Percentiles rank a stretch among this genome's conserved stretches.
Conservation (phyloP, 371 early-diverging fungal genomes). For the Massospora cicadina region DNA sequence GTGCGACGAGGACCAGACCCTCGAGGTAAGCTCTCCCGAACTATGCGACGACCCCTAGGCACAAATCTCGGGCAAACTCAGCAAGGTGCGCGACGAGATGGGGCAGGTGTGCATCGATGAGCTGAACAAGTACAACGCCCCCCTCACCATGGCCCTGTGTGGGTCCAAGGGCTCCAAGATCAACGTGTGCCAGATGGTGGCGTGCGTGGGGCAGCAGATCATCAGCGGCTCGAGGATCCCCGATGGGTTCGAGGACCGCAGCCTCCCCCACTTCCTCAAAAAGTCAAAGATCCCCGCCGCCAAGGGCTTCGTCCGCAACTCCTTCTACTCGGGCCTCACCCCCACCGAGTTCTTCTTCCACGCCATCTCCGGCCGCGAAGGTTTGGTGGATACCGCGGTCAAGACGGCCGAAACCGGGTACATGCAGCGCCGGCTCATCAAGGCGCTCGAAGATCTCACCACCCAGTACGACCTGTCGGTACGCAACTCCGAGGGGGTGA, state of each 20-base stretch:
- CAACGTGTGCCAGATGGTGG: conserved; percentile 99
- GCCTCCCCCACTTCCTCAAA: conserved; percentile 92
- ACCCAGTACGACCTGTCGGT: conserved; percentile 94
- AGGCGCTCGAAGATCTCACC: conserved; percentile 93
- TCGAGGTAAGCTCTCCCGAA: conserved; percentile 37
- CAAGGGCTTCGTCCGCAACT: conserved; percentile 96
- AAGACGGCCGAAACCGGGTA: conserved; percentile 99
- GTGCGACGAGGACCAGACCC: conserved; percentile 70
- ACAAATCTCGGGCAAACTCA: conserved; percentile 76
- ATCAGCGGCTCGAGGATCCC: conserved; percentile 94
- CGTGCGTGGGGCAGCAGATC: conserved; percentile 99
- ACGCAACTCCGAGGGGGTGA: conserved; percentile 77
- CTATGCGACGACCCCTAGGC: conserved; percentile 17
- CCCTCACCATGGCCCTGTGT: conserved; percentile 95
- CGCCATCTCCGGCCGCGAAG: conserved; percentile 99
- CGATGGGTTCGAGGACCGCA: conserved; percentile 91
- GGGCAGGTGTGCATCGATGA: conserved; percentile 91
- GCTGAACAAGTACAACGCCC: conserved; percentile 87
- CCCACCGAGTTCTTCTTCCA: conserved; percentile 99
- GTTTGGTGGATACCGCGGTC: conserved; percentile 99
- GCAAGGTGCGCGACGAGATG: conserved; percentile 88
- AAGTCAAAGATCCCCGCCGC: conserved; percentile 79
- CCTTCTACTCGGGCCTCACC: conserved; percentile 90
- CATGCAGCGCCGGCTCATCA: conserved; percentile 98
- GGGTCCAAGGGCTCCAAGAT: conserved; percentile 97